phyloP scores from a whole-genome alignment of 768 basidiomycete species.

The Amanita phalloides region DNA sequence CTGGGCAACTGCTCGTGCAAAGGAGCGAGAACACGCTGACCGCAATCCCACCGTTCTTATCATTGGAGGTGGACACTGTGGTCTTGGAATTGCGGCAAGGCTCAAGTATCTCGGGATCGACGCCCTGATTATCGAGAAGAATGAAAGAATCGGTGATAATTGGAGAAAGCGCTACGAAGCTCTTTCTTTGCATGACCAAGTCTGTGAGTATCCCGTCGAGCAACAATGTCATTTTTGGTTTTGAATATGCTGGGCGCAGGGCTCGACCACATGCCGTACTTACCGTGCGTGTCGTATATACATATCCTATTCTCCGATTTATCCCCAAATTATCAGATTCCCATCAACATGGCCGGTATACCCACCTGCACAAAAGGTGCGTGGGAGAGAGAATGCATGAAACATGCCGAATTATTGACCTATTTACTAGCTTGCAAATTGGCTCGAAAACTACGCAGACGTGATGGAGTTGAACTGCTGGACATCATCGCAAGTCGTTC shows the following conservation, averaged over 20 bases:
- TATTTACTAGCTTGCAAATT: constrained; percentile 17
- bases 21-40: constrained; percentile 34
- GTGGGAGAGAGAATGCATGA: not conserved
- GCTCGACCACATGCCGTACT: constrained; percentile 49
- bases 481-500: constrained; percentile 27
- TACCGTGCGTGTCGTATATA: constrained; percentile 31
- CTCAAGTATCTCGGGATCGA: constrained; percentile 47
- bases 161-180: constrained; percentile 62
- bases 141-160: constrained; percentile 46
- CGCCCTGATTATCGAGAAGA: constrained; percentile 57
- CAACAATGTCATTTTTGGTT: not conserved
- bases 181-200: constrained; percentile 55
- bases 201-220: constrained; percentile 35
- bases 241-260: constrained; percentile 18
- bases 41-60: constrained; percentile 47
- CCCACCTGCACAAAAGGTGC: constrained; percentile 41
- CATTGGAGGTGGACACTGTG: constrained; percentile 58
- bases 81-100: constrained; percentile 55
- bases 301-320: not conserved
- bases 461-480: constrained; percentile 39
- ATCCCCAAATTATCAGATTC: constrained; percentile 25
- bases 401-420: not conserved
- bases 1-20: constrained; percentile 38
- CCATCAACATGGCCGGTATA: constrained; percentile 51
- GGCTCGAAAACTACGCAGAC: constrained; percentile 22